Evolutionary conservation across 768 basidiomycete species (phyloP).

Genomic region (Pulveroboletus ravenelii): DNA sequence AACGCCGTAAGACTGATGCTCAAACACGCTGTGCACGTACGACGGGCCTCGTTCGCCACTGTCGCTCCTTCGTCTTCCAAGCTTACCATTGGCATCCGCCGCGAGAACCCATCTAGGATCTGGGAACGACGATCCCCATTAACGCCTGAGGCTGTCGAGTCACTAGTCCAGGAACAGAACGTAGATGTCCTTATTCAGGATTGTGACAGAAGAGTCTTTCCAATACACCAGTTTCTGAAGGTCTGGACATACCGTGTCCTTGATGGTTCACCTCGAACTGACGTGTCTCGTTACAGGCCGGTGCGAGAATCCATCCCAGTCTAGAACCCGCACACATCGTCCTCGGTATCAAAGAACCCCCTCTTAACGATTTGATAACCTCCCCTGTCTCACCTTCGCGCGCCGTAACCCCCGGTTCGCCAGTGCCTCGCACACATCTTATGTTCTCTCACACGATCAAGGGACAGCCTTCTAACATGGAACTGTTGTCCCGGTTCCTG

Average conservation of each 20-base stretch:
- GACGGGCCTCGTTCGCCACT: conserved; percentile 22
- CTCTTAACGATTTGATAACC: conserved; percentile 55
- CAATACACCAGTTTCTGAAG: conserved; percentile 56
- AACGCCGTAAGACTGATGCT: conserved; percentile 12
- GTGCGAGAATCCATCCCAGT: conserved; percentile 58
- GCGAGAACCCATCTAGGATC: conserved; percentile 73
- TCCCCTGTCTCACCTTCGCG: conserved; percentile 33
- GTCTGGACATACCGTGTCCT: conserved; percentile 33
- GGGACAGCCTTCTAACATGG: conserved; percentile 82
- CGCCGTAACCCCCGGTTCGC: conserved; percentile 10
- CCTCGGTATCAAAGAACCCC: conserved; percentile 87
- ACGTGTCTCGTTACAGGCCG: conserved; percentile 51
- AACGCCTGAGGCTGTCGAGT: conserved; percentile 66
- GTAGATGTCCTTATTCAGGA: conserved; percentile 71
- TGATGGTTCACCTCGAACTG: neutral
- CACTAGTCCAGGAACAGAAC: conserved; percentile 50
- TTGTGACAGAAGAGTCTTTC: conserved; percentile 72
- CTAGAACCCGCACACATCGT: conserved; percentile 67
- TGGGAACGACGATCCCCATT: conserved; percentile 88
- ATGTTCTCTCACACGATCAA: conserved; percentile 95
- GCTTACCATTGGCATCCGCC: conserved; percentile 54
- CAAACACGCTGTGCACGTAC: conserved; percentile 16
- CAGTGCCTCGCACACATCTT: conserved; percentile 60
- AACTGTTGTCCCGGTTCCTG: conserved; percentile 65
- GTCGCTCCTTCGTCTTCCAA: conserved; percentile 19